Conservation (phyloP, 805 yeast species). For the Candida parachauliodes region DNA sequence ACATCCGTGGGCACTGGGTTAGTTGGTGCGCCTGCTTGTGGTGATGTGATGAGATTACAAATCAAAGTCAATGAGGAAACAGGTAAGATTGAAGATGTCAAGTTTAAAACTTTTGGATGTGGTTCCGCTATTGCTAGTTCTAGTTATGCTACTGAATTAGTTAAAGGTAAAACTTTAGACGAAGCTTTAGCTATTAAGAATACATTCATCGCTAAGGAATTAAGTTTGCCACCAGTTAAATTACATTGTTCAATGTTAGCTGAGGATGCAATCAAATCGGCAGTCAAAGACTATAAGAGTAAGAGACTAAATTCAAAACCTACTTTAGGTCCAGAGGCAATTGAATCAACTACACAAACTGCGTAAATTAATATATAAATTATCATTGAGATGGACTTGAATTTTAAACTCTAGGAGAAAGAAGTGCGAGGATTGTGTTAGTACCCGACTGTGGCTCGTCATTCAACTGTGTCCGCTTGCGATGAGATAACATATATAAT, state of each 20-base stretch:
- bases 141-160: slow-evolving; percentile 91
- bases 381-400: not conserved
- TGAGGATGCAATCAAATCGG: slow-evolving; percentile 97
- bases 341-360: slow-evolving; percentile 9
- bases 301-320: slow-evolving; percentile 59
- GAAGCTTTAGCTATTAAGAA: slow-evolving; percentile 92
- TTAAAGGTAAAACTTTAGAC: slow-evolving; percentile 89
- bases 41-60: slow-evolving; percentile 97
- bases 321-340: slow-evolving; percentile 62
- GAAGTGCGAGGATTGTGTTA: too few species aligned
- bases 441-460: too few species aligned
- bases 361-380: slow-evolving; percentile 3
- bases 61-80: slow-evolving; percentile 87
- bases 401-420: too few species aligned
- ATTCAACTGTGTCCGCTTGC: not conserved
- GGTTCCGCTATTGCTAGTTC: slow-evolving; percentile 97
- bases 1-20: slow-evolving; percentile 89
- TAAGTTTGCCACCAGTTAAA: slow-evolving; percentile 94
- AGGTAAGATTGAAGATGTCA: slow-evolving; percentile 91
- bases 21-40: slow-evolving; percentile 99
- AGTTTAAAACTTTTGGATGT: slow-evolving; percentile 98
- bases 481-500: too few species aligned
- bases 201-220: slow-evolving; percentile 90
- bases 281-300: slow-evolving; percentile 88
- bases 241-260: slow-evolving; percentile 98